Evolutionary conservation across 192 early-diverging fungal genomes (phyloP).

Genomic region (Coemansia erecta): DNA sequence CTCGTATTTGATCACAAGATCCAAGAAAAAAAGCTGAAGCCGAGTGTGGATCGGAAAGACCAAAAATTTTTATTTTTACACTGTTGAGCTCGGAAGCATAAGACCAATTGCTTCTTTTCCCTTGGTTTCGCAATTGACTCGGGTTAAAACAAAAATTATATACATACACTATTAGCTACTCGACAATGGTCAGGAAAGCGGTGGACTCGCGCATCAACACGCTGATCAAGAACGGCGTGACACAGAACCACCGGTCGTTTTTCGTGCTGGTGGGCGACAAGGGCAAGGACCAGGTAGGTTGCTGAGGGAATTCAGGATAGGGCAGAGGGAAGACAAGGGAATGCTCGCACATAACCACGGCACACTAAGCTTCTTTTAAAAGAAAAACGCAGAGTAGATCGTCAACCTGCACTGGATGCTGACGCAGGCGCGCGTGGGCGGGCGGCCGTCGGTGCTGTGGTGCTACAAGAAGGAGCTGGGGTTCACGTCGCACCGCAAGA

Average conservation of each 20-base stretch:
- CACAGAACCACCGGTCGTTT: conserved; percentile 87
- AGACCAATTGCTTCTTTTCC: neutral
- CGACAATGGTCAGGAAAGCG: conserved; percentile 69
- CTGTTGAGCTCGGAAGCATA: neutral
- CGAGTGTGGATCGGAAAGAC: neutral
- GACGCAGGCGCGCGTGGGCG: conserved; percentile 86
- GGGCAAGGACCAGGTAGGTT: conserved; percentile 76
- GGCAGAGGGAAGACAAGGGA: neutral
- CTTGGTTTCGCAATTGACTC: neutral
- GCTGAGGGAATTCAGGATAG: neutral
- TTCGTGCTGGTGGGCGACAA: conserved; percentile 96
- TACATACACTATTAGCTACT: neutral
- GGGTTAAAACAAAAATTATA: neutral
- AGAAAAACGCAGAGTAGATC: conserved; percentile 63
- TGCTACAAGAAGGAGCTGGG: conserved; percentile 99
- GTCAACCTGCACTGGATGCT: conserved; percentile 97
- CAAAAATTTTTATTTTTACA: neutral
- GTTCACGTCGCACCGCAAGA: conserved; percentile 93
- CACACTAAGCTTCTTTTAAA: too few relatives aligned
- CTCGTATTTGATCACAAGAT: neutral
- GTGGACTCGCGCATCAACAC: conserved; percentile 95
- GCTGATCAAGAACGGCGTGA: conserved; percentile 89
- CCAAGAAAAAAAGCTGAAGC: too few relatives aligned
- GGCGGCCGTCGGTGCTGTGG: conserved; percentile 95
- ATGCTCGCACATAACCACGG: neutral